Conservation (phyloP, 129 eudicot species). For the Lactuca saligna region DNA sequence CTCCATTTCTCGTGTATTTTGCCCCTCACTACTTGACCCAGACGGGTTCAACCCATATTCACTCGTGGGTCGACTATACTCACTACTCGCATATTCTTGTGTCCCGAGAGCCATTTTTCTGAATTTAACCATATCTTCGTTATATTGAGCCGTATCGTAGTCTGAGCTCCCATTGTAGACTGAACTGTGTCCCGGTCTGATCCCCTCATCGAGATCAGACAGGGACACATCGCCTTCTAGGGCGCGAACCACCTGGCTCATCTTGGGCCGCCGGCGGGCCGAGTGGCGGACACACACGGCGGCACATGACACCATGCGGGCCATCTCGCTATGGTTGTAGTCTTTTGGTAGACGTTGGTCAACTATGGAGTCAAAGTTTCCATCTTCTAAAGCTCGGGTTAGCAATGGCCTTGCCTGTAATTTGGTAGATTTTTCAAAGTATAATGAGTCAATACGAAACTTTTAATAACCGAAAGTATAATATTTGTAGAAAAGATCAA, state of each 20-base stretch:
- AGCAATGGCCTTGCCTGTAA: constrained; percentile 90
- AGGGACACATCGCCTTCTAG: constrained; percentile 85
- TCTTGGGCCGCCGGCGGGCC: constrained; percentile 77
- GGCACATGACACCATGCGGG: constrained; percentile 86
- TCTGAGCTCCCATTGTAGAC: constrained; percentile 75
- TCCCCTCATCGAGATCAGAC: constrained; percentile 82
- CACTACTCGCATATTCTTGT: constrained; percentile 71
- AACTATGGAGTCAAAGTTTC: constrained; percentile 62
- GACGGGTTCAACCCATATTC: constrained; percentile 82
- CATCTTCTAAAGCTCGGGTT: constrained; percentile 77
- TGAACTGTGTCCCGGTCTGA: constrained; percentile 77
- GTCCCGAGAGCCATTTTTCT: constrained; percentile 74
- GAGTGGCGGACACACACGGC: constrained; percentile 98
- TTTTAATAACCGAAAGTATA: too few relatives aligned
- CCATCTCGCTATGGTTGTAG: constrained; percentile 65
- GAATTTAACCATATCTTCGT: constrained; percentile 76
- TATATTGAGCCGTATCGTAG: constrained; percentile 70
- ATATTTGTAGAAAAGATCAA: too few relatives aligned
- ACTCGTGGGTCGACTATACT: constrained; percentile 73
- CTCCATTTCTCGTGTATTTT: constrained; percentile 77
- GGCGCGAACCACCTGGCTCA: constrained; percentile 99
- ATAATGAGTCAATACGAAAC: not conserved
- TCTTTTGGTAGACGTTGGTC: constrained; percentile 54
- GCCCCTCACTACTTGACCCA: constrained; percentile 82
- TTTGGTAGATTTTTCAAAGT: not conserved